phyloP scores from a whole-genome alignment of 768 basidiomycete genomes.

The Serpula lacrymans region DNA sequence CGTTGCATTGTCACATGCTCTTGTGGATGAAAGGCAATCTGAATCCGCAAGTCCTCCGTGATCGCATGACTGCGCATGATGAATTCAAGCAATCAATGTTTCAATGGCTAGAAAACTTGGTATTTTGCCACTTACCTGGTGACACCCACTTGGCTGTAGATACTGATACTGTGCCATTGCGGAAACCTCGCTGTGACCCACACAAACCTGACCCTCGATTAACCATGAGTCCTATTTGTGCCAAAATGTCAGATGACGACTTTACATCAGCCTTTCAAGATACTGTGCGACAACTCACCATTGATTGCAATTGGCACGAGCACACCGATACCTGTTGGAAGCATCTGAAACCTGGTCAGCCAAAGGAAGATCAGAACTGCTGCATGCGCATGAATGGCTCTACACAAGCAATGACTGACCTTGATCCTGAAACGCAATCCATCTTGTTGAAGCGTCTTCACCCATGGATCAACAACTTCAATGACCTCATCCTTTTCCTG shows the following conservation, averaged over 20 bases:
- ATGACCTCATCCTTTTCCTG: constrained; percentile 7
- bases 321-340: constrained; percentile 11
- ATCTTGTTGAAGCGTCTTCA: constrained; percentile 8
- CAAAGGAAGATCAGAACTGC: background rate
- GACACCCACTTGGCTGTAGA: background rate
- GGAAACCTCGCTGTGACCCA: background rate
- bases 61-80: background rate
- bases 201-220: background rate
- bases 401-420: background rate
- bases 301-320: constrained; percentile 9
- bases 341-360: constrained; percentile 5
- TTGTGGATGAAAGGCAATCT: constrained; percentile 28
- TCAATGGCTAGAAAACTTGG: background rate
- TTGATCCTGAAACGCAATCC: constrained; percentile 7
- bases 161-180: background rate
- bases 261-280: background rate
- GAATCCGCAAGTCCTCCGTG: background rate
- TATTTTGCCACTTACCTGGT: background rate
- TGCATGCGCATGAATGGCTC: constrained; percentile 2
- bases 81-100: background rate
- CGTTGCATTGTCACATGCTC: constrained; percentile 36
- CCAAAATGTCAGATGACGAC: too few relatives aligned
- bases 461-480: constrained; percentile 8
- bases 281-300: constrained; percentile 4
- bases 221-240: too few relatives aligned